Conservation (phyloP, 2,329 filamentous ascomycete genomes). For the Cryphonectria naterciae region DNA sequence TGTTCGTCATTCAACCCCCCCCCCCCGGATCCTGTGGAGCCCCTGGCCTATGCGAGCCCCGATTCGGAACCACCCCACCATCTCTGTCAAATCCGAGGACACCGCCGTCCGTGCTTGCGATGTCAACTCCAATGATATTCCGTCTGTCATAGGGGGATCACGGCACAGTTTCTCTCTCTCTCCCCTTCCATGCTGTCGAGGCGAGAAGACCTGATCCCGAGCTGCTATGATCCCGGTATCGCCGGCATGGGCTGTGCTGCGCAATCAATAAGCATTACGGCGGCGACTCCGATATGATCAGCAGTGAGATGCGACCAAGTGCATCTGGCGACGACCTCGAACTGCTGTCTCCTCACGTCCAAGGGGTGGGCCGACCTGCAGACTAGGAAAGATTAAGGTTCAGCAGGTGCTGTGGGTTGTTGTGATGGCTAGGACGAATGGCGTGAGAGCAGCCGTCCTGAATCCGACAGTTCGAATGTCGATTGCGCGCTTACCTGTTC, state of each 20-base stretch:
- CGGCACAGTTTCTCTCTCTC: background rate
- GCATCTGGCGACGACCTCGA: background rate
- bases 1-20: conserved; percentile 20
- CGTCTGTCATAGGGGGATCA: background rate
- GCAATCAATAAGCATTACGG: background rate
- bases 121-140: background rate
- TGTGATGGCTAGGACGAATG: background rate
- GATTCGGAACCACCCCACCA: conserved; percentile 20
- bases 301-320: background rate
- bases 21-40: conserved; percentile 24
- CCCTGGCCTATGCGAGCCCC: conserved; percentile 19
- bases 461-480: conserved; percentile 3
- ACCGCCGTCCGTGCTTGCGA: background rate
- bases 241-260: background rate
- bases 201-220: background rate
- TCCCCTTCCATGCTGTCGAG: background rate
- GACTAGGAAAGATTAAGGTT: background rate
- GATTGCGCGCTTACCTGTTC: background rate
- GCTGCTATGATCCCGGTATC: background rate
- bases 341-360: background rate
- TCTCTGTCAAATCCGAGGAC: conserved; percentile 15
- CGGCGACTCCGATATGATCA: background rate
- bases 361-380: background rate
- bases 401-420: background rate
- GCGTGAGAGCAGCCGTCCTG: background rate